Percentiles rank a stretch among this genome's conserved stretches.
Evolutionary conservation across 2,329 filamentous ascomycete species (phyloP).

Genomic region (Pseudogymnoascus sp.): DNA sequence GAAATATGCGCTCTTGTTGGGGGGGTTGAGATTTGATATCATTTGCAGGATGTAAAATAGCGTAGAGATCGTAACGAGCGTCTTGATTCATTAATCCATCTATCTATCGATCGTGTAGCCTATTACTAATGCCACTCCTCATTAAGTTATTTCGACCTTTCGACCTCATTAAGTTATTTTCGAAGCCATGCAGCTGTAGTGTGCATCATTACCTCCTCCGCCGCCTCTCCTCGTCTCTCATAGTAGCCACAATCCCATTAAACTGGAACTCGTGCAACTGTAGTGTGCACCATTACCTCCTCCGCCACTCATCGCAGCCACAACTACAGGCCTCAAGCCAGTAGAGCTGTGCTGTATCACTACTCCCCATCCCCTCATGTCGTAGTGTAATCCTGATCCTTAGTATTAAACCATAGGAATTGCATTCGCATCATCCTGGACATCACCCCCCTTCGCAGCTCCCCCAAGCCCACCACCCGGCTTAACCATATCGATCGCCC

Average conservation of each 20-base stretch:
- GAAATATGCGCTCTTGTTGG: neutral
- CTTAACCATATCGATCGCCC: neutral
- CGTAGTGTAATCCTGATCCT: neutral
- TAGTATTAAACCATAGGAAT: neutral
- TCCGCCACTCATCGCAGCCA: neutral
- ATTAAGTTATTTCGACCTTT: neutral
- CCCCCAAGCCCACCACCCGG: neutral
- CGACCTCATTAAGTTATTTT: neutral
- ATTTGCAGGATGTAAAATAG: neutral
- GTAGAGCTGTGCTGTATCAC: neutral
- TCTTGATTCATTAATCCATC: conserved; percentile 1
- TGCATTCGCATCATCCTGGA: neutral
- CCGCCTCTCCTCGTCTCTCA: neutral
- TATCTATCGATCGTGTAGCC: neutral
- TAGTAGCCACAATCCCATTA: neutral
- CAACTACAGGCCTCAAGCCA: neutral
- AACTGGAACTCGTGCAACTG: neutral
- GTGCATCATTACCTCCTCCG: neutral
- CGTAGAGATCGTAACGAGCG: neutral
- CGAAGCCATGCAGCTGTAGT: neutral
- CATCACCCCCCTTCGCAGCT: neutral
- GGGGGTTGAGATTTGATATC: neutral
- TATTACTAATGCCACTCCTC: neutral
- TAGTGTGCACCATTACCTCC: neutral
- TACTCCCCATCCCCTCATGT: neutral